These are phyloP conservation scores for Entomophthora muscae DNA, from an alignment of 371 early-diverging fungal species.

Conservation along the genomic window DNA sequence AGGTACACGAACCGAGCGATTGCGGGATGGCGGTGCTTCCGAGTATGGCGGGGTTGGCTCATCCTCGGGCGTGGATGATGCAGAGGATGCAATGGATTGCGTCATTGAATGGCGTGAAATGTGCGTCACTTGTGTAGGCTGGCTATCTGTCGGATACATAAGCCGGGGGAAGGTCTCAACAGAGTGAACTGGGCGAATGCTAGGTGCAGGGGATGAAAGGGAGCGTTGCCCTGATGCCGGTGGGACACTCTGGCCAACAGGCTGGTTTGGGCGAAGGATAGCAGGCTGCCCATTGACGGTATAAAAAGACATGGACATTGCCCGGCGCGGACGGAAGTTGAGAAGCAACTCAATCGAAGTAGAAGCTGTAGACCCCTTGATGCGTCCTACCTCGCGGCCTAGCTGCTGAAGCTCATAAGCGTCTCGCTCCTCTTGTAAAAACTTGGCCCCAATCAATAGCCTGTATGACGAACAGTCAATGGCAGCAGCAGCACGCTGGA, in stretches of 20 bases:
- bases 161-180: slow-evolving; percentile 17
- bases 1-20: slow-evolving; percentile 6
- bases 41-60: slow-evolving; percentile 9
- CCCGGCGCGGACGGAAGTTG: slow-evolving; percentile 8
- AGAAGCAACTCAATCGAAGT: not conserved
- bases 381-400: slow-evolving; percentile 12
- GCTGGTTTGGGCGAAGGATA: not conserved
- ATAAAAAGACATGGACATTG: slow-evolving; percentile 10
- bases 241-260: not conserved
- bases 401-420: slow-evolving; percentile 9
- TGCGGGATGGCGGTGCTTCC: slow-evolving; percentile 6
- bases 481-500: slow-evolving; percentile 14
- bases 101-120: slow-evolving; percentile 8
- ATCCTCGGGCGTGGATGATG: slow-evolving; percentile 5
- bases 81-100: not conserved
- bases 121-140: slow-evolving; percentile 14
- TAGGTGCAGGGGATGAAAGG: slow-evolving; percentile 2
- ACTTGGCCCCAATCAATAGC: slow-evolving; percentile 16
- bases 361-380: slow-evolving; percentile 9
- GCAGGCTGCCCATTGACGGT: slow-evolving; percentile 2
- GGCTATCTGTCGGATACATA: slow-evolving; percentile 12
- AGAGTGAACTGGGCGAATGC: slow-evolving; percentile 11
- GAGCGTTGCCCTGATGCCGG: not conserved
- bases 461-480: slow-evolving; percentile 19
- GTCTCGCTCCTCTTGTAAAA: slow-evolving; percentile 21